phyloP scores from a whole-genome alignment of 306 rosid genomes.

The Ammopiptanthus mongolicus region DNA sequence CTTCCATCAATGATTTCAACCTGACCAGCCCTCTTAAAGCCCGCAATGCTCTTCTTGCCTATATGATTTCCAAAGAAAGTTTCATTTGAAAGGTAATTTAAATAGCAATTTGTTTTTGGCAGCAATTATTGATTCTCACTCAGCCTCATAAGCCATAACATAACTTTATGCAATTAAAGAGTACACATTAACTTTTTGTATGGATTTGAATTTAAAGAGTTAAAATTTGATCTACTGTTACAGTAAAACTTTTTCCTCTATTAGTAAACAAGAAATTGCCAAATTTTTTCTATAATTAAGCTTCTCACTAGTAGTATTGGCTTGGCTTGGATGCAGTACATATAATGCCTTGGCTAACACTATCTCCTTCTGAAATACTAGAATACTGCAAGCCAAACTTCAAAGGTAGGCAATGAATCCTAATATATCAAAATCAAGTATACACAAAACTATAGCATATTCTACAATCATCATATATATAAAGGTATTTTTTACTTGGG shows the following conservation, averaged over 20 bases:
- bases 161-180: background rate
- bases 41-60: constrained; percentile 92
- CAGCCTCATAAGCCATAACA: background rate
- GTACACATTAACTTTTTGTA: background rate
- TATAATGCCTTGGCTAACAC: too few species aligned
- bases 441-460: too few species aligned
- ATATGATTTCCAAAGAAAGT: constrained; percentile 18
- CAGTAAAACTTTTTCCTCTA: background rate
- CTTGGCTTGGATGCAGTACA: too few species aligned
- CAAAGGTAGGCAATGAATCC: too few species aligned
- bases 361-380: too few species aligned
- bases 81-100: constrained; percentile 9
- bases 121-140: background rate
- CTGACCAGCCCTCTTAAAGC: constrained; percentile 91
- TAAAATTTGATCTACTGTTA: background rate
- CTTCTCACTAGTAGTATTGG: background rate
- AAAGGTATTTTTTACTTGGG: too few species aligned
- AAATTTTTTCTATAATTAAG: background rate
- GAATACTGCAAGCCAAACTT: too few species aligned
- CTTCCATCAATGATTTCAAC: constrained; percentile 83
- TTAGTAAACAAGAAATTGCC: background rate
- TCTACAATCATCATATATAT: too few species aligned
- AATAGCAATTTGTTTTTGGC: background rate
- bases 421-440: too few species aligned
- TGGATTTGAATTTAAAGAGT: background rate